Base-by-base conservation (phyloP, 495 filamentous ascomycete species). In the Penicillium verhagenii region DNA sequence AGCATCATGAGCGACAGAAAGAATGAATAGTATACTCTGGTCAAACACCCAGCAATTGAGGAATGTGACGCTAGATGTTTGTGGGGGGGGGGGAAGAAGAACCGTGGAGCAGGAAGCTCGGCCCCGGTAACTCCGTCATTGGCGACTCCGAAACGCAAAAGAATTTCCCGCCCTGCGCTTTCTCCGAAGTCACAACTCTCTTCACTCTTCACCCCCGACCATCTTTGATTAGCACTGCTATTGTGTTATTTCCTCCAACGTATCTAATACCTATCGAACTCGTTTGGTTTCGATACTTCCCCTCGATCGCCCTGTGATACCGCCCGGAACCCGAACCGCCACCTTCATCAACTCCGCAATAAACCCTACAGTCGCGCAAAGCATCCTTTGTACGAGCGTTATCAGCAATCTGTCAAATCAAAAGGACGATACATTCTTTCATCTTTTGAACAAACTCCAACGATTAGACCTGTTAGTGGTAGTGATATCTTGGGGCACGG, bases 81-180 rank as follows among this genome's bases (percentile, higher is more conserved):
- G 38, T 25, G 16, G 26, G 29, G 23, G 28, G 28, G 40, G 24
- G 33, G 50, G 50, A 47, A 23, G 14, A 42, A 52, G 38, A 53
- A 54, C 53, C 52, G 33, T 51, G 53, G 58, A 63, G 57, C 42
- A 54, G 65, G 42, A 20, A 64, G 67, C 64, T 70, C 65, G 69
- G 70, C 57, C 69, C 72, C 71, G 72, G 61, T 72, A 74, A 72
- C 72, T 76, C 74, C 72, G 72, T 71, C 70, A 72, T 74, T 67
- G 57, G 53, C 58, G 55, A 52, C 61, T 65, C 61, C 63, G 64
- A 61, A n/a, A 52, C 60, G 49, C 64, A 60, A 68, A 71, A 73
- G 70, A 72, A 71, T 73, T 76, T 72, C 71, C 73, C 70, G 67
- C 65, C 56, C 51, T 66, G 48, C 56, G 57, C 60, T 62, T 53